Percentiles rank a stretch among this genome's conserved stretches.
These are phyloP conservation scores for Leishmania mexicana DNA, from an alignment of 208 protist genomes.

Conservation along the genomic window DNA sequence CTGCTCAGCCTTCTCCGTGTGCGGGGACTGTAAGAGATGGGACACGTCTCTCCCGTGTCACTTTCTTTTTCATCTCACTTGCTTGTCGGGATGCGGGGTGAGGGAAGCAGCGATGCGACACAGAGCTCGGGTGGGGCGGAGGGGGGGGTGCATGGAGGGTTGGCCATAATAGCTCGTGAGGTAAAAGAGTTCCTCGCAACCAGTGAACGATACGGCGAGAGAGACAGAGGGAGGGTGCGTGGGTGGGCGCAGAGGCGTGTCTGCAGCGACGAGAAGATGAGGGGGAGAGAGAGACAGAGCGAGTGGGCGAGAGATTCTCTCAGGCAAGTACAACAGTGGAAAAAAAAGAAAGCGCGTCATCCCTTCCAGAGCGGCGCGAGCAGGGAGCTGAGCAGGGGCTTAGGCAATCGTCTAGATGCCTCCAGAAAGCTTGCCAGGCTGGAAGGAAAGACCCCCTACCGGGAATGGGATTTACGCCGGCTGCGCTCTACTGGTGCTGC, in stretches of 20 bases:
- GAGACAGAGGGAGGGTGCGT: not conserved
- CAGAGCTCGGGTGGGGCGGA: not conserved
- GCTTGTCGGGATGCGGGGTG: too few species aligned
- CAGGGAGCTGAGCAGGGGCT: not conserved
- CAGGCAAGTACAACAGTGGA: not conserved
- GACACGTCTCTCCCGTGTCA: too few species aligned
- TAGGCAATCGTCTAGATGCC: not conserved
- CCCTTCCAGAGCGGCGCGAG: not conserved
- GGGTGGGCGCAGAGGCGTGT: not conserved
- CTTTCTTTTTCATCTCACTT: not conserved
- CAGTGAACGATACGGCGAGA: not conserved
- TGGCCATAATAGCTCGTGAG: not conserved
- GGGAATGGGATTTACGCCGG: not conserved
- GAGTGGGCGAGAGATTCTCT: not conserved
- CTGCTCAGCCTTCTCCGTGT: not conserved
- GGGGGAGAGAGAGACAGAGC: not conserved
- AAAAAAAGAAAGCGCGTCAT: not conserved
- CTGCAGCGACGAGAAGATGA: not conserved
- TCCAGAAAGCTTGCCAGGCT: not conserved
- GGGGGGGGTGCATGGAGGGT: not conserved
- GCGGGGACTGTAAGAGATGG: too few species aligned
- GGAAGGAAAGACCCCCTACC: not conserved
- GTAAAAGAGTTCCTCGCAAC: not conserved
- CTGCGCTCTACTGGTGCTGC: not conserved
- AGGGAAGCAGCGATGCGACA: not conserved